Conservation (phyloP, 2,329 filamentous ascomycete species). For the Aspergillus tamarii region DNA sequence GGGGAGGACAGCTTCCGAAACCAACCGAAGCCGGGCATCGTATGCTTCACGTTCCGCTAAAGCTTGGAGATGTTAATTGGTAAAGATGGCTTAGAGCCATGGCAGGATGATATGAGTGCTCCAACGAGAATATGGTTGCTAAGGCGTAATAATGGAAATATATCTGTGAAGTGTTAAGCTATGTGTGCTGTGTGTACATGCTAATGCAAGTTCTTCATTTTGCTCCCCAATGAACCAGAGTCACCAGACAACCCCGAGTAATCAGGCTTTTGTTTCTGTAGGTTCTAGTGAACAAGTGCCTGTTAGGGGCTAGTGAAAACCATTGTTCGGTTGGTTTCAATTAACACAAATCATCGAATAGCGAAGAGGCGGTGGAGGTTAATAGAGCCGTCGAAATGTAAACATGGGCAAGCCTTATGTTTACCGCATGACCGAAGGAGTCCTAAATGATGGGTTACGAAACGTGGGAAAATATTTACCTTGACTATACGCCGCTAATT, state of each 20-base stretch:
- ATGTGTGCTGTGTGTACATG: not conserved
- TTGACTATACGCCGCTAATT: too few relatives aligned
- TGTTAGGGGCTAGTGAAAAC: not conserved
- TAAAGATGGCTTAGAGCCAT: conserved; percentile 1
- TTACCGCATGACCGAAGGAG: too few relatives aligned
- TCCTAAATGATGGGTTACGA: too few relatives aligned
- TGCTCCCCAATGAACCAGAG: not conserved
- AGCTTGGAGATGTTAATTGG: conserved; percentile 27
- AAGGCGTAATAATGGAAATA: not conserved
- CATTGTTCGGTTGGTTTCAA: not conserved
- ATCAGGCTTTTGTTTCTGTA: not conserved
- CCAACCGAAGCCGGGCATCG: conserved; percentile 26
- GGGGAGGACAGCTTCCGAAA: conserved; percentile 51
- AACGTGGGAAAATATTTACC: too few relatives aligned
- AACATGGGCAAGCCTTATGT: not conserved
- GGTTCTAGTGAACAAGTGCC: not conserved
- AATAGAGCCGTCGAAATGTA: not conserved
- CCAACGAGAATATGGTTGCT: not conserved
- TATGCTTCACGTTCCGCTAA: conserved; percentile 37
- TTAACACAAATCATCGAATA: not conserved
- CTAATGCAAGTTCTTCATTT: not conserved
- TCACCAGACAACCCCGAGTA: not conserved
- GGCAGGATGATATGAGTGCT: not conserved
- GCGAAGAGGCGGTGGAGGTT: not conserved
- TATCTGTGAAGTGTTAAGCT: not conserved